Evolutionary conservation across 768 basidiomycete species (phyloP).

Genomic region (Paxillus ammoniavirescens): DNA sequence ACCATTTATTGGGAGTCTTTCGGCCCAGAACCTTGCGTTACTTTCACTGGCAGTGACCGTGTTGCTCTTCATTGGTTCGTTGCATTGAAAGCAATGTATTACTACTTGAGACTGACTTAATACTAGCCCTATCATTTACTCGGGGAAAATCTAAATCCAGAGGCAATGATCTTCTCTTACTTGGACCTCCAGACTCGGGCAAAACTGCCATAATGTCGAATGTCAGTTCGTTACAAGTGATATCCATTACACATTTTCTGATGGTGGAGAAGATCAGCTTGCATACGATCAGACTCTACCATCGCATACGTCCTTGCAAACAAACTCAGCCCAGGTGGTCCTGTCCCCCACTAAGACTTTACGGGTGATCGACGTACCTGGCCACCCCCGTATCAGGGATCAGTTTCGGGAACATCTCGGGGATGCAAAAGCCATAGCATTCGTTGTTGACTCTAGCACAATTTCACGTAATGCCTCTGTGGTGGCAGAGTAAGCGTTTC

Average conservation of each 20-base stretch:
- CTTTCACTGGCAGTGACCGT: conserved; percentile 46
- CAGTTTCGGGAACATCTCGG: conserved; percentile 68
- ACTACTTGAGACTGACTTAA: conserved; percentile 13
- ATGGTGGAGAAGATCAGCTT: conserved; percentile 44
- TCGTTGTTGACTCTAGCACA: conserved; percentile 79
- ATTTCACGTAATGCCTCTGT: conserved; percentile 71
- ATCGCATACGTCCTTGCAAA: conserved; percentile 78
- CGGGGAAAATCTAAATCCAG: conserved; percentile 42
- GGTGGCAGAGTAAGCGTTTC: conserved; percentile 72
- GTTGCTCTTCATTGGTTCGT: conserved; percentile 44
- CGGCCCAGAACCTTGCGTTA: conserved; percentile 38
- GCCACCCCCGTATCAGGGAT: conserved; percentile 78
- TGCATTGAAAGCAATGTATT: conserved; percentile 1
- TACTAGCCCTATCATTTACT: conserved; percentile 46
- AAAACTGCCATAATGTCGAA: conserved; percentile 77
- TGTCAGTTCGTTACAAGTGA: conserved; percentile 40
- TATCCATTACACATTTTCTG: conserved; percentile 2
- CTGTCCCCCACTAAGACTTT: conserved; percentile 45
- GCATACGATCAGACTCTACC: conserved; percentile 60
- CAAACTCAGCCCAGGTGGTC: conserved; percentile 52
- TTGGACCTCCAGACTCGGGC: conserved; percentile 74
- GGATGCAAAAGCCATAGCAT: conserved; percentile 64
- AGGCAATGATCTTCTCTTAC: conserved; percentile 68
- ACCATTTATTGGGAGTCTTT: conserved; percentile 34
- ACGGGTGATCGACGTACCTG: conserved; percentile 72